These are phyloP conservation scores for Dipodascus albidus DNA, from an alignment of 805 yeast species.

Conservation along the genomic window DNA sequence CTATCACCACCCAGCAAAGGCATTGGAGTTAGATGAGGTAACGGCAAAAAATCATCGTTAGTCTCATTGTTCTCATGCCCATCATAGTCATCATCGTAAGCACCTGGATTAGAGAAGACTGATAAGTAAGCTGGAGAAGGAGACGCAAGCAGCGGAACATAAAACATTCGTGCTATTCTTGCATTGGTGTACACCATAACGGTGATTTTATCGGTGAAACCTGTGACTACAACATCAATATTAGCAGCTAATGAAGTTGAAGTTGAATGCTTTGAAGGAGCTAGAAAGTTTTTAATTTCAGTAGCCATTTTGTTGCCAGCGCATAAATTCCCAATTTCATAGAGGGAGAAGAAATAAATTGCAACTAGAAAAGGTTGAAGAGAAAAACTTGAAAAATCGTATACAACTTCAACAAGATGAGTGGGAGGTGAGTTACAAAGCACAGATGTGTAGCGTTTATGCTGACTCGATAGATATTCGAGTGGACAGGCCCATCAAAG, in stretches of 20 bases:
- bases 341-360: background rate
- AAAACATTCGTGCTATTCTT: slow-evolving; percentile 19
- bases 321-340: slow-evolving; percentile 1
- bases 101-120: background rate
- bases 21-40: slow-evolving; percentile 17
- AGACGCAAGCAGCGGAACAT: slow-evolving; percentile 11
- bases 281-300: background rate
- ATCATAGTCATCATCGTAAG: slow-evolving; percentile 2
- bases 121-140: slow-evolving; percentile 6
- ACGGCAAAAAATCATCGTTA: slow-evolving; percentile 13
- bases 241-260: slow-evolving; percentile 12
- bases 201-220: slow-evolving; percentile 21
- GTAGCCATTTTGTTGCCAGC: background rate
- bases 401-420: background rate
- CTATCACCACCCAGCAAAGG: slow-evolving; percentile 14
- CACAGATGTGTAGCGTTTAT: background rate
- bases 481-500: slow-evolving; percentile 23
- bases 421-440: background rate
- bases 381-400: background rate
- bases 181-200: slow-evolving; percentile 23
- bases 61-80: background rate
- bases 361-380: background rate
- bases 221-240: slow-evolving; percentile 21
- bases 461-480: background rate
- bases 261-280: slow-evolving; percentile 5